Percentiles rank a stretch among this genome's conserved stretches.
phyloP scores from a whole-genome alignment of 768 basidiomycete genomes.

The Clitopilus passeckerianus region DNA sequence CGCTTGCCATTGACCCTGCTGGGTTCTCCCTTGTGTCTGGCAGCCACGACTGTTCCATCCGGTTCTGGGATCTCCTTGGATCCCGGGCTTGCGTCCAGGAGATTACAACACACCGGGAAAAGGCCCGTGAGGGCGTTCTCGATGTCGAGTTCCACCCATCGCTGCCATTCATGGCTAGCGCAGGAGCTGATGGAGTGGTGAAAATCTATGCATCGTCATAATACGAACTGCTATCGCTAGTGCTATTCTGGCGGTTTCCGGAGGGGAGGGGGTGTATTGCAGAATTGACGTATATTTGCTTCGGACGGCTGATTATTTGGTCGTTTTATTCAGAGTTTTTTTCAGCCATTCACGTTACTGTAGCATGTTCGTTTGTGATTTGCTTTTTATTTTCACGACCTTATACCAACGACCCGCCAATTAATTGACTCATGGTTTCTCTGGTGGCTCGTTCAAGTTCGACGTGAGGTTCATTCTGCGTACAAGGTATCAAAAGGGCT shows the following conservation, averaged over 20 bases:
- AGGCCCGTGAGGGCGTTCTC: conserved; percentile 86
- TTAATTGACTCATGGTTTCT: conserved; percentile 17
- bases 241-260: neutral
- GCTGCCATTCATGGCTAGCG: conserved; percentile 84
- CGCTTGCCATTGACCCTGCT: conserved; percentile 81
- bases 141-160: conserved; percentile 83
- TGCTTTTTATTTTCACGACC: neutral
- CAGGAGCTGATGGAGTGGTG: conserved; percentile 93
- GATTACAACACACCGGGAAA: conserved; percentile 82
- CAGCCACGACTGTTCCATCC: conserved; percentile 89
- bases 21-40: conserved; percentile 87
- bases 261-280: neutral
- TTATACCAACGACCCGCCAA: conserved; percentile 24
- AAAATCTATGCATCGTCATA: conserved; percentile 88
- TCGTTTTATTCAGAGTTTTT: conserved; percentile 4
- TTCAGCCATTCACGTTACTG: conserved; percentile 1
- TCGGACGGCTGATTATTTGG: conserved; percentile 3
- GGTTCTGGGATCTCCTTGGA: conserved; percentile 91
- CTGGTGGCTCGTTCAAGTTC: neutral
- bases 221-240: conserved; percentile 14
- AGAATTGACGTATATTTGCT: conserved; percentile 1
- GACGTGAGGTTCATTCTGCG: neutral
- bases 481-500: conserved; percentile 13
- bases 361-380: neutral
- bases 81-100: conserved; percentile 84